Evolutionary conservation across 2,329 filamentous ascomycete species (phyloP), one percentile per base, ranked within the genome.

Genomic region (Waltergamsia citrina): DNA sequence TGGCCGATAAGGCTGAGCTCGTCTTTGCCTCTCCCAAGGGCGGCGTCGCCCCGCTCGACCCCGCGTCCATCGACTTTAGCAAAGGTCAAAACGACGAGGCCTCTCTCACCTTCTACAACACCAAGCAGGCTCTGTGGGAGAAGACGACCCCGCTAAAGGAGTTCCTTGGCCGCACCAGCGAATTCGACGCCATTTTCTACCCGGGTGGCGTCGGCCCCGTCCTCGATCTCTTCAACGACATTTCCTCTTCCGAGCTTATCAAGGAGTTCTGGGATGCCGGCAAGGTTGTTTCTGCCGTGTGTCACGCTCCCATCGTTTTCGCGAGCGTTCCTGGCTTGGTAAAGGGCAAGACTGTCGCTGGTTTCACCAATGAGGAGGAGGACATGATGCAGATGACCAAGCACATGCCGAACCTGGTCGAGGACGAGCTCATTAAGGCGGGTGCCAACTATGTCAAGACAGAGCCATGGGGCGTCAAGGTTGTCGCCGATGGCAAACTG

Each of bases 231-330:
- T 68, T 67, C 35, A 59, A 60, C 37, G 70, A 80, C 48, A 41
- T 57, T 15, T 60, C 63, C n/a, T 77, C 71, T 18, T 69, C 75
- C 43, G 58, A 67, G 40, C 57, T 85, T 23, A 74, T 79, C 46
- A 57, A 63, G 39, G 74, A 81, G 51, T 82, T 85, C 51, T 70
- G 66, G 46, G 57, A 61, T 25, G 63, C 67, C 4, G 71, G 67
- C 41, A 82, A 82, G 63, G 62, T 75, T 35, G 68, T 84, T 11
- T 61, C 73, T 0, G 74, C 79, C 4, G 77, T 85, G 29, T 84
- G 80, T 62, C 80, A 85, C 56, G 80, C 77, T 6, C 75, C 79
- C 3, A 71, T 71, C 4, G 80, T 69, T 10, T 61, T 85, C 12
- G 62, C 68, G 32, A 67, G 78, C 43, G 78, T 72, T 23, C 71